A percentile compares a stretch with the other conserved stretches of the same genome.
Conservation (phyloP, 2,329 filamentous ascomycete genomes). For the Chaetomium sp. region DNA sequence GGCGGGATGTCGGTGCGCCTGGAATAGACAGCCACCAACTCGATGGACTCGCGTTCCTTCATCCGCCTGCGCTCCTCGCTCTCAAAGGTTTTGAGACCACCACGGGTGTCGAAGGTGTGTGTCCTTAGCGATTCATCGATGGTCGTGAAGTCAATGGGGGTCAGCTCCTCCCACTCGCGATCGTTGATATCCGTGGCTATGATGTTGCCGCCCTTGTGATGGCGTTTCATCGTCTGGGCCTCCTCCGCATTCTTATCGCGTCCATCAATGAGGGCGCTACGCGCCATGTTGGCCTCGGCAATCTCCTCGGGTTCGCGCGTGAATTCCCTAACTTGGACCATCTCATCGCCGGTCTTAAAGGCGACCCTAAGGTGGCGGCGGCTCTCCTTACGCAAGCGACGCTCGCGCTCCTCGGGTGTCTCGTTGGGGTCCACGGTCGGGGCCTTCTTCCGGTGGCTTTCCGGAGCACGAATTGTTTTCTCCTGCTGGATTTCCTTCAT, state of each 20-base stretch:
- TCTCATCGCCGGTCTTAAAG: conserved; percentile 61
- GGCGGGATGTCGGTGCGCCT: conserved; percentile 48
- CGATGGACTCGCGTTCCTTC: conserved; percentile 49
- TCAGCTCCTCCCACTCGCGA: conserved; percentile 46
- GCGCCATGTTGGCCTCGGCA: conserved; percentile 11
- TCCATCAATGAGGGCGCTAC: conserved; percentile 27
- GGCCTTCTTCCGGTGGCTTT: conserved; percentile 31
- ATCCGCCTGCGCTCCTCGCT: conserved; percentile 53
- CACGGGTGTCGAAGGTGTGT: conserved; percentile 48
- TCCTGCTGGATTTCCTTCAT: conserved; percentile 48
- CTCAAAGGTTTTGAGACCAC: conserved; percentile 43
- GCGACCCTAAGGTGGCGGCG: conserved; percentile 61
- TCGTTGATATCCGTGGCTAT: conserved; percentile 12
- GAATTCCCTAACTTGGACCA: conserved; percentile 63
- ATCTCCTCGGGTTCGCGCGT: conserved; percentile 58
- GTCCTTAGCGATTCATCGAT: conserved; percentile 41
- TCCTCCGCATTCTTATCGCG: conserved; percentile 63
- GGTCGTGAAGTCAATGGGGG: conserved; percentile 39
- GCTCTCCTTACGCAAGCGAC: conserved; percentile 65
- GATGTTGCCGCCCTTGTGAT: conserved; percentile 47
- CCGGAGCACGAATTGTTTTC: conserved; percentile 34
- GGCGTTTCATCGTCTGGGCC: conserved; percentile 59
- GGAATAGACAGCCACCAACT: conserved; percentile 56
- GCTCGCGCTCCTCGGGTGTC: conserved; percentile 60
- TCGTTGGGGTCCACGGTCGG: conserved; percentile 49